A percentile compares a stretch with the other conserved stretches of the same genome.
These are phyloP conservation scores for Saccharomyces uvarum DNA, from an alignment of 1,139 yeast genomes.

Conservation along the genomic window DNA sequence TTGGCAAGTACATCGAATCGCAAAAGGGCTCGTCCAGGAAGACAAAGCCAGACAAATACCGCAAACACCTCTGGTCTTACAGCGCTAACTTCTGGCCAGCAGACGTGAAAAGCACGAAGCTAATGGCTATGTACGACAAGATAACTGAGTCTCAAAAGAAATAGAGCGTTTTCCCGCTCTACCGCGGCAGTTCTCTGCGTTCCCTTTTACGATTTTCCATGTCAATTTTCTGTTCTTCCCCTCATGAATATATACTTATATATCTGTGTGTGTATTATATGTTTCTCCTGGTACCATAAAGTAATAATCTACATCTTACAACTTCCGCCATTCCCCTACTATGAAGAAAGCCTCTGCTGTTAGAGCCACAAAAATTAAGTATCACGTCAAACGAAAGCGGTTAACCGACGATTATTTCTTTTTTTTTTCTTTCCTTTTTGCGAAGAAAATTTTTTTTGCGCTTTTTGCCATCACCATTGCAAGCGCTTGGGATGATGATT, in stretches of 20 bases:
- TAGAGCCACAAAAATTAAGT: not conserved
- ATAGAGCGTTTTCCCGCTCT: not conserved
- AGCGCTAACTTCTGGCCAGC: conserved; percentile 93
- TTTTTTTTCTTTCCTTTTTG: conserved; percentile 3
- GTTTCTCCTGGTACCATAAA: not conserved
- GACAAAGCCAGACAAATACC: conserved; percentile 15
- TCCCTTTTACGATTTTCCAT: not conserved
- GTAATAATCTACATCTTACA: not conserved
- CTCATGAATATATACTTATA: not conserved
- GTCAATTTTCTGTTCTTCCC: not conserved
- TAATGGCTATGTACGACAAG: conserved; percentile 78
- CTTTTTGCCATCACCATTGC: not conserved
- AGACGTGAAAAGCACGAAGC: conserved; percentile 68
- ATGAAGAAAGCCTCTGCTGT: not conserved
- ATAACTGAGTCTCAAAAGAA: conserved; percentile 30
- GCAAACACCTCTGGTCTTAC: conserved; percentile 81
- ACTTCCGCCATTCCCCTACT: not conserved
- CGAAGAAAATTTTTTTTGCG: not conserved
- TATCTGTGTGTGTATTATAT: not conserved
- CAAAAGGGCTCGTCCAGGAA: conserved; percentile 14
- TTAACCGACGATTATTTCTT: not conserved
- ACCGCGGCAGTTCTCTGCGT: not conserved
- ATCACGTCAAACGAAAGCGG: not conserved
- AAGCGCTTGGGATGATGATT: not conserved
- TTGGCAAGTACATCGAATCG: conserved; percentile 49